Evolutionary conservation across 345 rosid species (phyloP), one percentile per base, ranked within the genome.

Genomic region (Lumnitzera littorea): DNA sequence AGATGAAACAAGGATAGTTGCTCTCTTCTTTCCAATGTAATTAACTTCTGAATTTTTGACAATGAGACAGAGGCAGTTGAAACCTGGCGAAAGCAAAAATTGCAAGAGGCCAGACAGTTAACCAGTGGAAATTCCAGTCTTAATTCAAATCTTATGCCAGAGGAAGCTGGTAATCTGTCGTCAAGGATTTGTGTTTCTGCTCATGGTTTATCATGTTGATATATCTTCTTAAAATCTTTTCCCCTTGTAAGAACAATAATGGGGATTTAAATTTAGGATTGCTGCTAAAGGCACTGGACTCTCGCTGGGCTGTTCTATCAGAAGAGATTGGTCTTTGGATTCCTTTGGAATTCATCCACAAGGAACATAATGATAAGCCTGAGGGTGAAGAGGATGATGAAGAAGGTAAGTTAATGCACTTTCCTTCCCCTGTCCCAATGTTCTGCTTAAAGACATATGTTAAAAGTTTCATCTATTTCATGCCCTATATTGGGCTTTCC

Each of bases 301-400:
- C 89, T 66, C 78, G 78, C 64, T 91, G 97, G 97, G 81, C 77
- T 71, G 74, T 70, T 52, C 74, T 95, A 54, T 85, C 73, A 43
- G 99, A 91, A 76, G 86, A 86, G 31, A 79, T 95, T 60, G 99
- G 97, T 46, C 80, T 91, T 51, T 95, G 96, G 95, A 67, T 95
- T 62, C 99, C 99, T 41, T 57, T 70, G 74, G 90, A 84, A 72
- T 70, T 84, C 59, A 61, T 56, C 54, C 78, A 95, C 67, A 68
- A 57, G 71, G 96, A 80, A 61, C 96, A 91, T 53, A 85, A 86
- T 78, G 99, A 88, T 79, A 90, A 88, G 68, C 89, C 88, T 43
- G 88, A 83, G 76, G 95, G 79, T n/a, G 86, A 67, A 27, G 31
- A 20, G 20, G 20, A 20, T 68, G 83, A 78, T 56, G 97, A 88